These are phyloP conservation scores for Psilocybe mexicana DNA, from an alignment of 1,284 basidiomycete species.

Conservation along the genomic window DNA sequence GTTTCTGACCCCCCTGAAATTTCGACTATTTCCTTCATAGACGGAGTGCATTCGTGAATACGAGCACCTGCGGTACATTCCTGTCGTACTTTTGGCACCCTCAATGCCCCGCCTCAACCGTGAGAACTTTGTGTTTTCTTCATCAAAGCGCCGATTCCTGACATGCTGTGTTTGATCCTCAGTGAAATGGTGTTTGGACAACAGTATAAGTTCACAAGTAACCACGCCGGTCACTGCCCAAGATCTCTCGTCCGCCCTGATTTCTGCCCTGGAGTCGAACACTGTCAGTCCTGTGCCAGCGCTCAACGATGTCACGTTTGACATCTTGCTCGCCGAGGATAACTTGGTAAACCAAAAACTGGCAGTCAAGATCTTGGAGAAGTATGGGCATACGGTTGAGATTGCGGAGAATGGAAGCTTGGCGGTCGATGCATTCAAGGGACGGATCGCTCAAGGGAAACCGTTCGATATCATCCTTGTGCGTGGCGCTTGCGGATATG, in stretches of 20 bases:
- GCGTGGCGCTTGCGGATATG: conserved; percentile 29
- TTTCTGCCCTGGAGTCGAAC: conserved; percentile 93
- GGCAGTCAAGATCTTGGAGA: conserved; percentile 96
- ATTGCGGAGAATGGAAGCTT: conserved; percentile 97
- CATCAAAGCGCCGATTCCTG: background rate
- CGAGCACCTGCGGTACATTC: conserved; percentile 95
- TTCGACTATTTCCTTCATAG: conserved; percentile 39
- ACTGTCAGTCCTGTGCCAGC: conserved; percentile 80
- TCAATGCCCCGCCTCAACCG: conserved; percentile 73
- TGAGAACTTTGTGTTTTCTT: conserved; percentile 36
- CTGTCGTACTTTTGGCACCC: conserved; percentile 92
- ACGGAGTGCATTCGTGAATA: conserved; percentile 89
- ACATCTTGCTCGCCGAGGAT: conserved; percentile 97
- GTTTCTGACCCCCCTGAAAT: background rate
- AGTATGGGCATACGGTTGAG: conserved; percentile 94
- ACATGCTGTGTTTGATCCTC: conserved; percentile 7
- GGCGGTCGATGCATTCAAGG: conserved; percentile 88
- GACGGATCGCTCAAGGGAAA: conserved; percentile 65
- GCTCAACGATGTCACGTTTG: conserved; percentile 84
- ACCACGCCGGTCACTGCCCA: conserved; percentile 89
- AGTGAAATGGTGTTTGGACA: conserved; percentile 92
- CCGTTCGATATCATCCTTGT: conserved; percentile 89
- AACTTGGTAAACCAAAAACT: conserved; percentile 98
- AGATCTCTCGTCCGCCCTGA: conserved; percentile 90
- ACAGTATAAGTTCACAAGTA: conserved; percentile 88